Conservation (phyloP, 1,139 yeast genomes). For the Spencermartinsiella ligniputridi region DNA sequence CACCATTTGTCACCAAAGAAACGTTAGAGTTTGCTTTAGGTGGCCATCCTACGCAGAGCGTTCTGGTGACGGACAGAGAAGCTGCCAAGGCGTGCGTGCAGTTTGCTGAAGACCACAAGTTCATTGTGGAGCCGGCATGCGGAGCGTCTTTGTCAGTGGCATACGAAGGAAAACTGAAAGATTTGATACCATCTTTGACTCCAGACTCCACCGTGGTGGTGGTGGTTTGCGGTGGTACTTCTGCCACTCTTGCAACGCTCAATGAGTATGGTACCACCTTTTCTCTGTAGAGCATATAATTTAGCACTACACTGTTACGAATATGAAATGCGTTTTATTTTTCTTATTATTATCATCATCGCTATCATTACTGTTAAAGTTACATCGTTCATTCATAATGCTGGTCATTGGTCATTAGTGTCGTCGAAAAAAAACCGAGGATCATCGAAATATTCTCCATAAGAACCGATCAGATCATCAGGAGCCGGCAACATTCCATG, state of each 20-base stretch:
- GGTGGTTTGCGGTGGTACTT: constrained; percentile 64
- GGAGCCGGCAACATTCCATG: constrained; percentile 13
- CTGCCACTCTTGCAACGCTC: constrained; percentile 35
- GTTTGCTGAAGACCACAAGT: constrained; percentile 46
- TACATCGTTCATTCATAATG: too few relatives aligned
- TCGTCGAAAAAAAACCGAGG: constrained; percentile 1
- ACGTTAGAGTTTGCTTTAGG: constrained; percentile 40
- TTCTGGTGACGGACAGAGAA: constrained; percentile 51
- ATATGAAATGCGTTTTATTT: too few relatives aligned
- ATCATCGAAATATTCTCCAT: constrained; percentile 20
- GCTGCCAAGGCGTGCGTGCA: constrained; percentile 49
- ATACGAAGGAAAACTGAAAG: constrained; percentile 39
- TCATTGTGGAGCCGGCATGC: constrained; percentile 69
- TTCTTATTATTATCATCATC: too few relatives aligned
- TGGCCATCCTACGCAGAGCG: constrained; percentile 40
- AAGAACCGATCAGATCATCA: constrained; percentile 18
- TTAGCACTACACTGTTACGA: not conserved
- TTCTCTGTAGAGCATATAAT: not conserved
- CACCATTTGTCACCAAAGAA: constrained; percentile 48
- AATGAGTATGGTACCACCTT: not conserved
- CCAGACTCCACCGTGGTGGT: constrained; percentile 51
- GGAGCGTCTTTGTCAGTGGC: constrained; percentile 61
- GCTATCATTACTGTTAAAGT: too few relatives aligned
- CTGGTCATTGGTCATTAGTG: too few relatives aligned
- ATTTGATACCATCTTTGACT: constrained; percentile 27